A percentile compares a stretch with the other conserved stretches of the same genome.
These are phyloP conservation scores for Choiromyces venosus DNA, from an alignment of 495 filamentous ascomycete genomes.

Conservation along the genomic window DNA sequence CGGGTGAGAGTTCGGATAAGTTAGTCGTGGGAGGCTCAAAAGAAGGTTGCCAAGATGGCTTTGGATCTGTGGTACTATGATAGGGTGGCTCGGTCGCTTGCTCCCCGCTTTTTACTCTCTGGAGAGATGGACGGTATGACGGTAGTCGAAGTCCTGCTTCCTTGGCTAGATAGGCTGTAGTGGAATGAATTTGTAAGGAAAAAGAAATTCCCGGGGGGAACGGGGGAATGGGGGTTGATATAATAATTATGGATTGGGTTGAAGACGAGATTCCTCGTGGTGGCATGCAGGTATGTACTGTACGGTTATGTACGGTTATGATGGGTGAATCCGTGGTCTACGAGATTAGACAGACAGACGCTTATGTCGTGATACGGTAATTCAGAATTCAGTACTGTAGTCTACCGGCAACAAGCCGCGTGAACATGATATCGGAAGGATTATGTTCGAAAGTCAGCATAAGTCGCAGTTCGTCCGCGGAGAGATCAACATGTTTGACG, in stretches of 20 bases:
- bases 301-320: no score
- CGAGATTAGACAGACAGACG: not conserved
- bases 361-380: not conserved
- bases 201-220: not conserved
- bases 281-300: not conserved
- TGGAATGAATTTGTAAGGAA: not conserved
- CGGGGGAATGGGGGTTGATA: not conserved
- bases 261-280: not conserved
- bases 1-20: not conserved
- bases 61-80: not conserved
- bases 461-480: not conserved
- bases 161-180: not conserved
- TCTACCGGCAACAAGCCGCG: not conserved
- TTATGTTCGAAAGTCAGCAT: not conserved
- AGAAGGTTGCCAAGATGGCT: conserved; percentile 24
- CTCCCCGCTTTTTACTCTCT: not conserved
- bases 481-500: not conserved
- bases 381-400: not conserved
- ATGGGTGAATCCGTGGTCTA: not conserved
- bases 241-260: not conserved
- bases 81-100: conserved; percentile 4
- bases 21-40: conserved; percentile 14
- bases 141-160: not conserved
- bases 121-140: no score
- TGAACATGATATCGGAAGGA: not conserved